phyloP scores from a whole-genome alignment of 2,329 filamentous ascomycete genomes.

The Albophoma yamanashiensis region DNA sequence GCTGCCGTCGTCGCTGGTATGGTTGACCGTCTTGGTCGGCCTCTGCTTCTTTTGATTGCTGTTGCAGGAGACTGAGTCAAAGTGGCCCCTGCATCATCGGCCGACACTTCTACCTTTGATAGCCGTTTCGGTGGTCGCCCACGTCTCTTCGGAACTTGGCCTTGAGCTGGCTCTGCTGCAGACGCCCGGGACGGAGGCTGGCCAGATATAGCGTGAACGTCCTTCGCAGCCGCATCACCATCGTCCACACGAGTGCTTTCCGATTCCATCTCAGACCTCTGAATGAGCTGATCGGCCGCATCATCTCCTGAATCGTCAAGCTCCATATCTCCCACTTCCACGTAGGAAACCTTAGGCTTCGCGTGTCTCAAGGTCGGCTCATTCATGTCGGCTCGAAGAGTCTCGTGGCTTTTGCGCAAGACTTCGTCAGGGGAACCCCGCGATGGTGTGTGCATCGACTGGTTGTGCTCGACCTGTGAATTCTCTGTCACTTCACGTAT shows the following conservation, averaged over 20 bases:
- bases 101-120: constrained; percentile 1
- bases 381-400: constrained; percentile 28
- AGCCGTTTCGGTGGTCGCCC: constrained; percentile 21
- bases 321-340: constrained; percentile 33
- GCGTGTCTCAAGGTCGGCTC: constrained; percentile 40
- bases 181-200: neutral
- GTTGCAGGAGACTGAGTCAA: neutral
- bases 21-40: constrained; percentile 15
- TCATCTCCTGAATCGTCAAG: constrained; percentile 29
- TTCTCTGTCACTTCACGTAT: constrained; percentile 8
- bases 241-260: constrained; percentile 9
- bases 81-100: neutral
- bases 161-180: neutral
- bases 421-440: constrained; percentile 5
- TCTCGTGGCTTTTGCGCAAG: constrained; percentile 10
- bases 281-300: constrained; percentile 13
- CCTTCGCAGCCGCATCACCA: constrained; percentile 29
- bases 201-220: constrained; percentile 18
- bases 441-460: constrained; percentile 2
- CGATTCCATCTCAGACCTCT: constrained; percentile 1
- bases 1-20: too few relatives aligned
- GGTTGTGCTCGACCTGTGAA: constrained; percentile 7
- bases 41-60: constrained; percentile 11
- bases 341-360: constrained; percentile 39
- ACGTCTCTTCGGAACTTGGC: constrained; percentile 10